phyloP scores from a whole-genome alignment of 306 rosid genomes.

The Abrus pulchellus region DNA sequence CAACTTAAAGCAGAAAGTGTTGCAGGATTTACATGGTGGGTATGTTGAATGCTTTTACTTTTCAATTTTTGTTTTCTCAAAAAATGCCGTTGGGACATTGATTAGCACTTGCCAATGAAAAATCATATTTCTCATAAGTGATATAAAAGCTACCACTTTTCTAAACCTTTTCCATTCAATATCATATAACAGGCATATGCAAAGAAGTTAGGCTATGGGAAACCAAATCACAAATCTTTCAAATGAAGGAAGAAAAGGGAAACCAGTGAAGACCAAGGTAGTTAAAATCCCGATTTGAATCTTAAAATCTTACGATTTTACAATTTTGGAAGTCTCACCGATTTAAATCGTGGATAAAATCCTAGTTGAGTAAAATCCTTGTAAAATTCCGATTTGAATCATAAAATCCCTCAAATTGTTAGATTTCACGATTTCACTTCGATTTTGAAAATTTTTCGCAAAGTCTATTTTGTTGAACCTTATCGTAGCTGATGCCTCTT shows the following conservation, averaged over 20 bases:
- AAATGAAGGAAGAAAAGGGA: conserved; percentile 8
- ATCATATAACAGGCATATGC: not conserved
- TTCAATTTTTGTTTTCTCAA: not conserved
- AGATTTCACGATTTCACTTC: too few species aligned
- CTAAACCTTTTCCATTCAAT: conserved; percentile 1
- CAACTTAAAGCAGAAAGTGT: not conserved
- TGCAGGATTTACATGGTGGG: not conserved
- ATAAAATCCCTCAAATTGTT: too few species aligned
- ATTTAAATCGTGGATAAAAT: too few species aligned
- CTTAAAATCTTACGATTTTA: too few species aligned
- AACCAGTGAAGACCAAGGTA: conserved; percentile 31
- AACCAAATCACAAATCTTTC: conserved; percentile 27
- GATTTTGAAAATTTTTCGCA: too few species aligned
- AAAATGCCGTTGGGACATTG: not conserved
- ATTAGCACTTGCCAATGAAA: not conserved
- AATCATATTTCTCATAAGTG: not conserved
- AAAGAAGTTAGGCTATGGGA: not conserved
- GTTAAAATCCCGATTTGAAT: too few species aligned
- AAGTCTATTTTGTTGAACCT: too few species aligned
- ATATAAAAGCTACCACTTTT: not conserved
- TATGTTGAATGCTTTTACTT: not conserved
- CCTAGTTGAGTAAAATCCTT: too few species aligned
- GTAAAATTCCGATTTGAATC: too few species aligned
- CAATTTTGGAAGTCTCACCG: too few species aligned
- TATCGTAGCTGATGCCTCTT: too few species aligned